phyloP scores from a whole-genome alignment of 257 asterid genomes.

The Solanum sejunctum region DNA sequence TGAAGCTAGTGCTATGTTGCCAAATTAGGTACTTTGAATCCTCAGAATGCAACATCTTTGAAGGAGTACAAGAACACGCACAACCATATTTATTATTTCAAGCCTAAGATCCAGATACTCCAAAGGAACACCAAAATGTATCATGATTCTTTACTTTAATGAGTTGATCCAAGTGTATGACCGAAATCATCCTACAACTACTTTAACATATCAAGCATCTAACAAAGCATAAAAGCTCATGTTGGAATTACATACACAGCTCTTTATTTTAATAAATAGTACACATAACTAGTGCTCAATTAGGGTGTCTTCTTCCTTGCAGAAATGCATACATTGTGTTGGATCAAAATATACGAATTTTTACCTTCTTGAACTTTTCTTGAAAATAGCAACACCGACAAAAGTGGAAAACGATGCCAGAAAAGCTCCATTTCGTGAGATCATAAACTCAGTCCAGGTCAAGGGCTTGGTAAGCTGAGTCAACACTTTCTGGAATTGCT shows the following conservation, averaged over 20 bases:
- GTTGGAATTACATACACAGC: neutral
- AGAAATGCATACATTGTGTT: neutral
- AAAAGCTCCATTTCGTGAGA: constrained; percentile 67
- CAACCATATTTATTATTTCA: neutral
- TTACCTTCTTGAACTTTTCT: constrained; percentile 22
- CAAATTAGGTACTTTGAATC: neutral
- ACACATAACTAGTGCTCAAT: neutral
- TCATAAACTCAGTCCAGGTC: constrained; percentile 75
- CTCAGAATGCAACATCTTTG: neutral
- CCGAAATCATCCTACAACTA: neutral
- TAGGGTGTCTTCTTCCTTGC: neutral
- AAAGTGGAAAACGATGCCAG: constrained; percentile 40
- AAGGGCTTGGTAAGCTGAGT: constrained; percentile 49
- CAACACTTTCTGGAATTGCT: constrained; percentile 38
- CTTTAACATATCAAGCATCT: neutral
- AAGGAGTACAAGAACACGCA: neutral
- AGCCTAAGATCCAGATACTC: neutral
- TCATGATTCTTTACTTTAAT: neutral
- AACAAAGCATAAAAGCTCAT: neutral
- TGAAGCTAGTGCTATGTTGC: neutral
- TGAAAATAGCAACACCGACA: constrained; percentile 36
- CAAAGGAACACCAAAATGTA: neutral
- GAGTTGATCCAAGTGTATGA: neutral
- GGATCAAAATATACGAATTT: neutral
- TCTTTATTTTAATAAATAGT: neutral